Base-by-base conservation (phyloP, 306 rosid species). In the Nissolia schottii region DNA sequence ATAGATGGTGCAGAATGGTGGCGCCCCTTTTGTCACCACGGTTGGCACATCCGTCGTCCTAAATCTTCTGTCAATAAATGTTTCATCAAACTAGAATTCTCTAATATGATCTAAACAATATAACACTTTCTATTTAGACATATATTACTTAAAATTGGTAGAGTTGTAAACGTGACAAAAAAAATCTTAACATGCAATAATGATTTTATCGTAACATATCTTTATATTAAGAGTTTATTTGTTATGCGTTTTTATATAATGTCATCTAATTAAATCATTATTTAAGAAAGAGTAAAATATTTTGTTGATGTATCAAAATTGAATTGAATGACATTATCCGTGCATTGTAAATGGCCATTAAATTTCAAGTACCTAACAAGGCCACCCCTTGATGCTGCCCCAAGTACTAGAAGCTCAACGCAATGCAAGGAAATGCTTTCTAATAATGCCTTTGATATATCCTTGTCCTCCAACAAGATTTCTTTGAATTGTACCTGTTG, bases 351-450 rank as follows among this genome's bases (percentile, higher is more conserved):
- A n/a, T n/a, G n/a, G n/a, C n/a, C n/a, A n/a, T n/a, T n/a, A n/a
- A n/a, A n/a, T n/a, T n/a, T n/a, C n/a, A n/a, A 16, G 5, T 41
- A 93, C 97, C 84, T 89, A 34, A 86, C 88, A 70, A 93, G 12
- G 32, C 94, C 86, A 32, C 75, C 40, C 80, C 75, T 87, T 50
- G 93, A 74, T 41, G 93, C 27, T n/a, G 89, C 85, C 27, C 97
- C 98, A 4, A 93, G 84, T 1, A 93, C 97, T 48, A 93, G 45
- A 86, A 84, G 59, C 81, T 89, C 97, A 16, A 91, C 77, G 18
- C 75, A 29, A 51, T 86, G 18, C 6, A 51, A 0, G 6, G 77
- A 4, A 60, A 85, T 71, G 24, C 83, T 67, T 19, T 86, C 90
- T 51, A 65, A 27, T 61, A 93, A 55, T 56, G 94, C 87, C 81